phyloP scores from a whole-genome alignment of 1,139 yeast species.

The Spencermartinsiella ligniputridi region DNA sequence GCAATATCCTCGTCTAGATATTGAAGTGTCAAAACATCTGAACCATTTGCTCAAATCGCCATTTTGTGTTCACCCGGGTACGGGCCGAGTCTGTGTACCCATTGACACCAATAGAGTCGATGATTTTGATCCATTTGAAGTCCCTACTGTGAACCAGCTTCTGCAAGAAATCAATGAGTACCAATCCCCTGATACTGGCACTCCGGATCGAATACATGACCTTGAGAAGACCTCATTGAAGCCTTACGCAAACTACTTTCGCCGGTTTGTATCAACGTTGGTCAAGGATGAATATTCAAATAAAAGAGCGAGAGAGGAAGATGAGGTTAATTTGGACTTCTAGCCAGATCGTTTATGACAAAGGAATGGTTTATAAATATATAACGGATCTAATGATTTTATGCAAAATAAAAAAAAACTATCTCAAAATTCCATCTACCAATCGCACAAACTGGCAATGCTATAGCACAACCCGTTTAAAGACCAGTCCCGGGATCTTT shows the following conservation, averaged over 20 bases:
- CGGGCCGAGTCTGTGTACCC: slow-evolving; percentile 96
- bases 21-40: slow-evolving; percentile 84
- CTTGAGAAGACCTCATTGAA: slow-evolving; percentile 67
- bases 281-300: slow-evolving; percentile 47
- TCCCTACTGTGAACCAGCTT: slow-evolving; percentile 69
- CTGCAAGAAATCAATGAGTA: slow-evolving; percentile 50
- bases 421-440: neutral
- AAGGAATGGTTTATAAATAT: slow-evolving; percentile 1
- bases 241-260: slow-evolving; percentile 71
- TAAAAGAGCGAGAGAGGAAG: slow-evolving; percentile 22
- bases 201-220: slow-evolving; percentile 37
- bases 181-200: slow-evolving; percentile 13
- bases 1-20: slow-evolving; percentile 87
- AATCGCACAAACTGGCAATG: neutral
- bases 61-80: slow-evolving; percentile 96
- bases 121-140: slow-evolving; percentile 71
- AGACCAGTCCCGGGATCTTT: neutral
- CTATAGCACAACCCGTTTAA: neutral
- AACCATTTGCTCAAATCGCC: slow-evolving; percentile 94
- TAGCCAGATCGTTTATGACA: slow-evolving; percentile 5
- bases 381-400: neutral
- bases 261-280: slow-evolving; percentile 54
- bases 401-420: neutral
- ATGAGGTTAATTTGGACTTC: slow-evolving; percentile 21
- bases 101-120: slow-evolving; percentile 55